These are phyloP conservation scores for Globisporangium splendens DNA, from an alignment of 352 stramenopile species.

Conservation along the genomic window DNA sequence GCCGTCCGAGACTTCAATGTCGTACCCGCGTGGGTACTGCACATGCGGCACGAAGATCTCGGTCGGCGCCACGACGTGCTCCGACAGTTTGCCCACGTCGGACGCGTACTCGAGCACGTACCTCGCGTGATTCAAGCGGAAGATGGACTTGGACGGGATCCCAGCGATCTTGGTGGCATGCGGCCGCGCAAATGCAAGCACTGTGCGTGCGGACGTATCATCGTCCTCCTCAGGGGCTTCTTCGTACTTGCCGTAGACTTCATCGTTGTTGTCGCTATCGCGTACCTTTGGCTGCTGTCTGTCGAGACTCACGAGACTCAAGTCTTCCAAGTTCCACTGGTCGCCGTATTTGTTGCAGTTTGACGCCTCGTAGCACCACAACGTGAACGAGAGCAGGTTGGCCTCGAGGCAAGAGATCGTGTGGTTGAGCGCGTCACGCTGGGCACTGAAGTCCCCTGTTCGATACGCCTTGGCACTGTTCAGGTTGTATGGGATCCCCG, in stretches of 20 bases:
- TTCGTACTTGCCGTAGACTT: not conserved
- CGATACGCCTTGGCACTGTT: conserved; percentile 45
- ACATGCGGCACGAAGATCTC: conserved; percentile 74
- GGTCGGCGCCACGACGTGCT: conserved; percentile 22
- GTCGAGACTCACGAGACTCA: conserved; percentile 71
- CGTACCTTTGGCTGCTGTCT: not conserved
- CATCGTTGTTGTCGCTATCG: not conserved
- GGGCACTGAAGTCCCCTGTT: conserved; percentile 45
- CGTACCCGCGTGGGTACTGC: conserved; percentile 70
- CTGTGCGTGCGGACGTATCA: conserved; percentile 35
- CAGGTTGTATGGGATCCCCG: conserved; percentile 70
- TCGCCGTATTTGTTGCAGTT: conserved; percentile 80
- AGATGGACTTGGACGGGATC: conserved; percentile 54
- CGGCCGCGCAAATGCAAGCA: conserved; percentile 65
- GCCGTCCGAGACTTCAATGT: conserved; percentile 52
- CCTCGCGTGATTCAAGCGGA: conserved; percentile 36
- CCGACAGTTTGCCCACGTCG: conserved; percentile 20
- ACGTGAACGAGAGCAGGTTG: conserved; percentile 78
- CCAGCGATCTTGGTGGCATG: conserved; percentile 69
- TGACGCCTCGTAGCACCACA: conserved; percentile 88
- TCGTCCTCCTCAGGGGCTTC: conserved; percentile 18
- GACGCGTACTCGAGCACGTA: conserved; percentile 62
- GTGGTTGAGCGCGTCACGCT: conserved; percentile 65
- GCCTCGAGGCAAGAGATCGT: conserved; percentile 72
- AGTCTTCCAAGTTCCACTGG: conserved; percentile 84